A percentile compares a stretch with the other conserved stretches of the same genome.
Conservation (phyloP, 2,329 filamentous ascomycete genomes). For the Aspergillus luchuensis region DNA sequence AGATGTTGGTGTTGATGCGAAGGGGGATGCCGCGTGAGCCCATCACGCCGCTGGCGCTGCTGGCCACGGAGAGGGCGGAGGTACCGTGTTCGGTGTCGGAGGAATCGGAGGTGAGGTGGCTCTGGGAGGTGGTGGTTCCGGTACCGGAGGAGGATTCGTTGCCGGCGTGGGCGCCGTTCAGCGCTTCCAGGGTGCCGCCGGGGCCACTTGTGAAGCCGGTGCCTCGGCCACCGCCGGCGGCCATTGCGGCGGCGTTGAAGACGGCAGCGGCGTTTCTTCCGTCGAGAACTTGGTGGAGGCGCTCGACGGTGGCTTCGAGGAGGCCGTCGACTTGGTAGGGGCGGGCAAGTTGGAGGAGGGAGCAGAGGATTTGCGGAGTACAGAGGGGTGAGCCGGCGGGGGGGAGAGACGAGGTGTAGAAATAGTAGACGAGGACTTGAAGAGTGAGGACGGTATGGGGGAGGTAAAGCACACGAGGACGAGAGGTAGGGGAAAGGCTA, state of each 20-base stretch:
- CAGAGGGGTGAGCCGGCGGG: conserved; percentile 74
- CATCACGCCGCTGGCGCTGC: conserved; percentile 29
- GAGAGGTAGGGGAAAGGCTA: conserved; percentile 58
- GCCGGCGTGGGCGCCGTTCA: conserved; percentile 39
- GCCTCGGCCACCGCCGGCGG: conserved; percentile 85
- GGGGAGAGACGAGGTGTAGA: conserved; percentile 90
- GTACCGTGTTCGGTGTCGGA: conserved; percentile 43
- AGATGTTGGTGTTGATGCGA: conserved; percentile 45
- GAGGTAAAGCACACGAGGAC: conserved; percentile 85
- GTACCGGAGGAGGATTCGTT: conserved; percentile 18
- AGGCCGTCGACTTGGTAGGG: conserved; percentile 93
- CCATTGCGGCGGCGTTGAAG: conserved; percentile 98
- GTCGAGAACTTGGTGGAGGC: conserved; percentile 84
- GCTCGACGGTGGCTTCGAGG: conserved; percentile 87
- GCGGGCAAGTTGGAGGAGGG: conserved; percentile 85
- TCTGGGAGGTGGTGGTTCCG: conserved; percentile 24
- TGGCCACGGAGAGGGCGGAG: conserved; percentile 28
- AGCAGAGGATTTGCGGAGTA: conserved; percentile 94
- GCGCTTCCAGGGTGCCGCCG: conserved; percentile 46
- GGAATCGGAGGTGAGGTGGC: conserved; percentile 39
- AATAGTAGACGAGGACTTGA: conserved; percentile 84
- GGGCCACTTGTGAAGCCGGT: conserved; percentile 68
- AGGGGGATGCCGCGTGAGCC: conserved; percentile 38
- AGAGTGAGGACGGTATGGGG: conserved; percentile 90
- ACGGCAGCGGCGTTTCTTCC: conserved; percentile 93